Percentiles rank a stretch among this genome's conserved stretches.
phyloP scores from a whole-genome alignment of 805 yeast genomes.

The Hanseniaspora thailandica region DNA sequence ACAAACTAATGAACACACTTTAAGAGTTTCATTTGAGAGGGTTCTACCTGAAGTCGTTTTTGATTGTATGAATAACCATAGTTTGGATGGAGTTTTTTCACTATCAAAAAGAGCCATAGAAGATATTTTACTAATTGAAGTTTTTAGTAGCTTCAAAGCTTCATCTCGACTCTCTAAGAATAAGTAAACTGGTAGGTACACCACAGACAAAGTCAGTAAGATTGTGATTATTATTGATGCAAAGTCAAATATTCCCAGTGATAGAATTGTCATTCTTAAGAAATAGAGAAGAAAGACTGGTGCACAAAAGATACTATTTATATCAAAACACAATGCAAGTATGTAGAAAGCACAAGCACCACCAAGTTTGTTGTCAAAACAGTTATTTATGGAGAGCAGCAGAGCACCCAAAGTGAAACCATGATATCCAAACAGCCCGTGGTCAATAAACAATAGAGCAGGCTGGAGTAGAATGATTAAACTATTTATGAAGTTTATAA shows the following conservation, averaged over 20 bases:
- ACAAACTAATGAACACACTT: slow-evolving; percentile 41
- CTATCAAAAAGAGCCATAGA: slow-evolving; percentile 41
- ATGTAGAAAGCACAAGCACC: slow-evolving; percentile 70
- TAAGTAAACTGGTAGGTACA: slow-evolving; percentile 51
- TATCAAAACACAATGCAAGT: slow-evolving; percentile 71
- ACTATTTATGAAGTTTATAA: slow-evolving; percentile 2
- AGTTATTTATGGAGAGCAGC: slow-evolving; percentile 51
- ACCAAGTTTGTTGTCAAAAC: slow-evolving; percentile 51
- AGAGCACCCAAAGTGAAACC: slow-evolving; percentile 87
- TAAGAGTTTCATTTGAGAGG: too few relatives aligned
- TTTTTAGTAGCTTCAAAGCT: slow-evolving; percentile 29
- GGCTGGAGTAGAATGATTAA: slow-evolving; percentile 64
- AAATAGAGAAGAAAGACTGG: slow-evolving; percentile 78
- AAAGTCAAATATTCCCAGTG: slow-evolving; percentile 47
- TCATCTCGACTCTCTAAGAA: slow-evolving; percentile 28
- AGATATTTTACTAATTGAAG: slow-evolving; percentile 63
- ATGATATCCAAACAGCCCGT: slow-evolving; percentile 95
- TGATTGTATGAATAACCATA: slow-evolving; percentile 80
- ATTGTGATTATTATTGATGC: slow-evolving; percentile 55
- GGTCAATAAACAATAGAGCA: slow-evolving; percentile 70
- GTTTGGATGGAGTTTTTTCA: slow-evolving; percentile 43
- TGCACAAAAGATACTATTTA: slow-evolving; percentile 88
- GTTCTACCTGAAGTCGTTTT: too few relatives aligned
- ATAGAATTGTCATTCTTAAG: slow-evolving; percentile 39
- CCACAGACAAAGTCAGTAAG: slow-evolving; percentile 36